phyloP scores from a whole-genome alignment of 768 basidiomycete species.

The Lentinula boryana region DNA sequence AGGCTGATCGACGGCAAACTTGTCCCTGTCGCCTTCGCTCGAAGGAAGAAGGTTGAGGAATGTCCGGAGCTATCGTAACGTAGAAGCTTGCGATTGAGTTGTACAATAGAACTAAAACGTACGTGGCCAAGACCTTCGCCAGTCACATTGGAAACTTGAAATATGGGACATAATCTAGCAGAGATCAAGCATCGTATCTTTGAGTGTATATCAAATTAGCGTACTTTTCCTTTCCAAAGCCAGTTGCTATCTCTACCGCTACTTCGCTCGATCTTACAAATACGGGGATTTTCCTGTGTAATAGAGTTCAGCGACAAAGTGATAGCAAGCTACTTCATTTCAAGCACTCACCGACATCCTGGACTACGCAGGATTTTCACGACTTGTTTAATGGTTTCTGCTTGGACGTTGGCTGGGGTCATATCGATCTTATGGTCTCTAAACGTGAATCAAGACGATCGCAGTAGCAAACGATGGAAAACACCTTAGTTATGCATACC shows the following conservation, averaged over 20 bases:
- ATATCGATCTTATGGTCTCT: conserved; percentile 70
- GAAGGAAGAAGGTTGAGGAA: conserved; percentile 90
- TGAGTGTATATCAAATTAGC: conserved; percentile 8
- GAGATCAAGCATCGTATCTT: conserved; percentile 5
- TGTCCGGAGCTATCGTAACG: conserved; percentile 57
- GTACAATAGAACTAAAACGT: conserved; percentile 13
- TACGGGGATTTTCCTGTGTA: conserved; percentile 66
- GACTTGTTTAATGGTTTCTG: conserved; percentile 90
- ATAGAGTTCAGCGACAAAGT: background rate
- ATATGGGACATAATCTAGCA: conserved; percentile 79
- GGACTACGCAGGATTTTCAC: conserved; percentile 89
- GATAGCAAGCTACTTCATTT: too few relatives aligned
- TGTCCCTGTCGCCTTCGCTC: conserved; percentile 76
- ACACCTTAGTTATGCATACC: conserved; percentile 90
- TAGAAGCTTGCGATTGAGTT: background rate
- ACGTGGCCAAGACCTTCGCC: conserved; percentile 86
- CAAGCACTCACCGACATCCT: conserved; percentile 67
- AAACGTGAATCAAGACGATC: background rate
- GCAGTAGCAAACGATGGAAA: background rate
- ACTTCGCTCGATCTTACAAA: conserved; percentile 80
- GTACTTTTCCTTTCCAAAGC: conserved; percentile 70
- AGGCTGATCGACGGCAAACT: conserved; percentile 75
- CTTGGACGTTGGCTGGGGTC: conserved; percentile 89
- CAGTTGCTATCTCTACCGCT: conserved; percentile 71
- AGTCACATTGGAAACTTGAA: conserved; percentile 90